These are phyloP conservation scores for Tylopilus intermedius DNA, from an alignment of 768 basidiomycete species.

Conservation along the genomic window DNA sequence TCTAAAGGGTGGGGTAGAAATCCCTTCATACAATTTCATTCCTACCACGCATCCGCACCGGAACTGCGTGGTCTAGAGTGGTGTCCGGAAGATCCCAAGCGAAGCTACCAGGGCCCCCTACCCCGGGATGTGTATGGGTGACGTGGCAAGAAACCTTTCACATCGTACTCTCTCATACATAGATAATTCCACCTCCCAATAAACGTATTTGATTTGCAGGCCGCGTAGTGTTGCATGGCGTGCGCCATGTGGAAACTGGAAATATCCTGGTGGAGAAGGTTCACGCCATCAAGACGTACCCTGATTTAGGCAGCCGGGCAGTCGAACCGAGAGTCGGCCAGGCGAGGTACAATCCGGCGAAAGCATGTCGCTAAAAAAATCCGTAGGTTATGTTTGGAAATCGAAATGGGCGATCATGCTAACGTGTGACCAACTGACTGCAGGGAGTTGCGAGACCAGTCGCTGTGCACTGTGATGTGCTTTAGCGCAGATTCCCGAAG, in stretches of 20 bases:
- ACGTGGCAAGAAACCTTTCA: conserved; percentile 29
- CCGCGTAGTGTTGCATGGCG: conserved; percentile 23
- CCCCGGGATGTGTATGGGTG: conserved; percentile 51
- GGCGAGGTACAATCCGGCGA: conserved; percentile 14
- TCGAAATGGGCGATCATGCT: conserved; percentile 14
- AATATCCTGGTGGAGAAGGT: conserved; percentile 17
- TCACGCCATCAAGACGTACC: conserved; percentile 20
- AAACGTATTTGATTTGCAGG: conserved; percentile 29
- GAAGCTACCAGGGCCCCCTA: conserved; percentile 48
- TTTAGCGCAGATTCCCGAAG: conserved; percentile 8
- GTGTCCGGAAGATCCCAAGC: conserved; percentile 59
- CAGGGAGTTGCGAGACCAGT: conserved; percentile 5
- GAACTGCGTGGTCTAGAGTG: conserved; percentile 71
- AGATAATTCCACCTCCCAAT: conserved; percentile 22
- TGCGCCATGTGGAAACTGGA: conserved; percentile 24
- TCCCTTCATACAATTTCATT: conserved; percentile 64
- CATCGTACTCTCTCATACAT: conserved; percentile 20
- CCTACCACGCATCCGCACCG: conserved; percentile 74
- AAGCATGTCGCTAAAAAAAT: conserved; percentile 17
- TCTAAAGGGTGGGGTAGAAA: conserved; percentile 69
- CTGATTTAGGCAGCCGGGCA: conserved; percentile 20
- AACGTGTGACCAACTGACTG: conserved; percentile 14
- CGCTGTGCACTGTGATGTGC: conserved; percentile 10
- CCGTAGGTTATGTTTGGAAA: conserved; percentile 14
- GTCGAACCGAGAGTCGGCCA: conserved; percentile 11